phyloP scores from a whole-genome alignment of 495 filamentous ascomycete genomes.

The Articulospora tetracladia region DNA sequence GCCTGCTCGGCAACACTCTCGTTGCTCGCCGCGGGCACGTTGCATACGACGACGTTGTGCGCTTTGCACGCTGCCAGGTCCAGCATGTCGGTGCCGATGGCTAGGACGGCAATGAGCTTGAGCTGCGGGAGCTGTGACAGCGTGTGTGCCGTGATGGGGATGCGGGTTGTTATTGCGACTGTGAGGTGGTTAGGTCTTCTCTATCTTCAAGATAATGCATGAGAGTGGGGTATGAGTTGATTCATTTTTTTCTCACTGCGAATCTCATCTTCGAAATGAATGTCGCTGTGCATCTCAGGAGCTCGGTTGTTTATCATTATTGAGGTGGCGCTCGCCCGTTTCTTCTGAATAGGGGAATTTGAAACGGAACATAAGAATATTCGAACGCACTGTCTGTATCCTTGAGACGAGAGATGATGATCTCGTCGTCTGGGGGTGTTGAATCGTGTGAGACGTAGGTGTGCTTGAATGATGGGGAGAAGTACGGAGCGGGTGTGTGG shows the following conservation, averaged over 20 bases:
- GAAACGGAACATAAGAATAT: too few relatives aligned
- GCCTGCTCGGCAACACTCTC: conserved; percentile 52
- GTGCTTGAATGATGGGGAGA: conserved; percentile 10
- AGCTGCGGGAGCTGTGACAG: conserved; percentile 34
- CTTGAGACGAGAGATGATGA: not conserved
- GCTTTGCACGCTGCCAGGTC: conserved; percentile 40
- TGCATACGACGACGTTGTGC: conserved; percentile 40
- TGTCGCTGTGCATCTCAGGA: too few relatives aligned
- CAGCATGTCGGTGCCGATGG: conserved; percentile 48
- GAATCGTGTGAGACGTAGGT: conserved; percentile 4
- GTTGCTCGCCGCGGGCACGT: conserved; percentile 46
- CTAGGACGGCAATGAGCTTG: conserved; percentile 44
- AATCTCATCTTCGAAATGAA: too few relatives aligned
- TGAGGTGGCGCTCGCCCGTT: too few relatives aligned
- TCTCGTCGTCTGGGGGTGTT: not conserved
- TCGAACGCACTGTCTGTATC: not conserved
- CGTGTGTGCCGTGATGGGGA: conserved; percentile 33
- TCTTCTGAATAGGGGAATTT: too few relatives aligned
- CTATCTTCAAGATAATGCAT: not conserved
- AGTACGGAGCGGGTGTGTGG: conserved; percentile 7
- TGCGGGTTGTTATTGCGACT: conserved; percentile 35
- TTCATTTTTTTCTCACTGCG: too few relatives aligned
- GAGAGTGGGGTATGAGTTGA: too few relatives aligned
- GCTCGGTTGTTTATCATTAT: too few relatives aligned
- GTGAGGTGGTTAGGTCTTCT: not conserved